Base-by-base conservation (phyloP, 1,139 yeast species). In the Sporopachydermia cereana region DNA sequence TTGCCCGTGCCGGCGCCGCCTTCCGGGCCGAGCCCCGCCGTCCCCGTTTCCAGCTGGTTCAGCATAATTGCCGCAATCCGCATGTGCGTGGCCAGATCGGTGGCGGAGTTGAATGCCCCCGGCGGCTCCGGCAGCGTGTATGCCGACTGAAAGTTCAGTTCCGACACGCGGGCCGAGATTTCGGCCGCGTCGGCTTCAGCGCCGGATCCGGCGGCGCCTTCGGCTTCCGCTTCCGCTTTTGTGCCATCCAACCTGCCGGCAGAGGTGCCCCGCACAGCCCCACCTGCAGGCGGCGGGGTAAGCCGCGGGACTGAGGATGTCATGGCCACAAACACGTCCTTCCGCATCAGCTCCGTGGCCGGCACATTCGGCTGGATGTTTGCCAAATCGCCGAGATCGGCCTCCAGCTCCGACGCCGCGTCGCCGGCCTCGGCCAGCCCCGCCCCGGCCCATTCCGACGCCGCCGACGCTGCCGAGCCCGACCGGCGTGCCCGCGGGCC, bases 11-110 rank as follows among this genome's bases (percentile, higher is more conserved):
- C 39, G 39, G n/a, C n/a, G 9, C 39, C 39, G 39, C 22, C 22
- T 7, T 34, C 39, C 22, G 12, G 12, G n/a, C 20, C 12, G 5
- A 41, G 18, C n/a, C 39, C 36, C 9, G 7, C 14, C 5, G 34
- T 5, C 9, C 36, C 36, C 12, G 20, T 18, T 48, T 91, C 96
- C 24, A 91, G 65, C 59, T 91, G 98, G 14, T 88, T 79, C 18
- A 91, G 66, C 95, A 91, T 91, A 7, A 89, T 84, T 0, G 96
- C 84, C 0, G 98, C 97, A 16, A 94, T 88, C 53, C 97, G 74
- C 91, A 91, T 86, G 61, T 89, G 96, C 12, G 85, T 80, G 0
- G 96, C 93, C 25, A 86, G 64, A 47, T 77, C 84, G 41, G 72
- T 72, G 1, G 72, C 68, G 41, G 66, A 69, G 2, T 57, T 51